Evolutionary conservation across 345 rosid species (phyloP), one percentile per base, ranked within the genome.

Genomic region (Moricandia arvensis): DNA sequence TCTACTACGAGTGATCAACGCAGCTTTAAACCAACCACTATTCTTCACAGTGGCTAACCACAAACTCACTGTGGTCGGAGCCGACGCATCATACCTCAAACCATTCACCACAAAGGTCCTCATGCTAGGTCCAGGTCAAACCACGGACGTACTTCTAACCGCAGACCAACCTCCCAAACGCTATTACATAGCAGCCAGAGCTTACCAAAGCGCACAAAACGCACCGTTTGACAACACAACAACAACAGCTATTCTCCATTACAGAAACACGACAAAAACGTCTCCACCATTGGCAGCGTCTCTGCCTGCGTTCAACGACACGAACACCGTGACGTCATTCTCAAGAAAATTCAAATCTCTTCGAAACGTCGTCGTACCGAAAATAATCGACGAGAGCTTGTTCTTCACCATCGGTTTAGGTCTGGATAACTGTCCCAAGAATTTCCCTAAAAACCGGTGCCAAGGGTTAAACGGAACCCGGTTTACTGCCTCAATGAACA

Each of bases 391-490:
- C 41, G 93, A 94, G 26, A 74, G 43, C 73, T 81, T 94, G 54
- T 84, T 92, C 79, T 82, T 92, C 76, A 88, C 97, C 0, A 51
- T 90, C 10, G 96, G 99, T 6, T 68, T 95, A 10, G 99, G 99
- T 37, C 87, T 92, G 58, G 75, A 87, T 47, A 85, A 70, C 1
- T 92, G 99, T 73, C 97, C 99, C 6, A 77, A 69, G 45, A 86
- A 83, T 7, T 86, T 85, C 12, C 37, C 30, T 0, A 5, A 81
- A 8, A 79, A 58, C 6, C 81, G 80, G 35, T 95, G 99, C 37
- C 99, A 92, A 68, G 99, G 97, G 5, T 88, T 90, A 8, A 92
- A 90, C 43, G 96, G 97, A 0, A 92, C 96, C 18, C 97, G 97
- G 17, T 89, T 95, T 81, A 85, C 96, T 0, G 85, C 99, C 1